Base-by-base conservation (phyloP, 495 filamentous ascomycete genomes). In the Pyrenula aspistea region DNA sequence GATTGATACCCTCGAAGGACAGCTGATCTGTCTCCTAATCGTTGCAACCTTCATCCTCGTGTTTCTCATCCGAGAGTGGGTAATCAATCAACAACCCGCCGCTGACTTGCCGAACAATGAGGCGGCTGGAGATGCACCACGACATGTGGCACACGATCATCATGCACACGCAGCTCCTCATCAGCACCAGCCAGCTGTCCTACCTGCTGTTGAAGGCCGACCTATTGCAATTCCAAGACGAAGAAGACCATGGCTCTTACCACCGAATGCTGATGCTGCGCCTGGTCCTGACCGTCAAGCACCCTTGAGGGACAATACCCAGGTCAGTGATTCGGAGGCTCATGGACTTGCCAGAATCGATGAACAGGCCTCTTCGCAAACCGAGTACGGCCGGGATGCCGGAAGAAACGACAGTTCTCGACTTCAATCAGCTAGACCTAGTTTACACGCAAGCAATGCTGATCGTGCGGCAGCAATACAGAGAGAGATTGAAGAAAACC, bases 51-150 rank as follows among this genome's bases (percentile, higher is more conserved):
- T 97, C 67, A 95, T 99, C 54, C 71, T 99, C 25, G 83, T 99
- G 48, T 96, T 99, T 61, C 71, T 99, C 19, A 96, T 99, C 53
- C 77, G 93, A 19, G 93, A 99, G 70, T 99, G 95, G 82, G 93
- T 99, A 47, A 90, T 97, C 3, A 92, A 97, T 63, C 93, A 97
- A 65, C 94, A 96, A 64, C 91, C 91, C 10, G 86, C 87, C 58
- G 75, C 78, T 31, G 79, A 82, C 56, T 71, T 83, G 51, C 74
- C 69, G 20, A 65, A 84, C 69, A 19, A 52, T n/a, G 61, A 60
- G 21, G 42, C 24, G 42, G 60, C 10, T n/a, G 54, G 42, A 42
- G 62, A 64, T 22, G 55, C 50, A 23, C 24, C 24, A 51, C 53
- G 10, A 36, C 25, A 22, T 25, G n/a, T 47, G 25, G 60, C 49